These are phyloP conservation scores for Fusarium duplospermum DNA, from an alignment of 2,329 filamentous ascomycete species.

Conservation along the genomic window DNA sequence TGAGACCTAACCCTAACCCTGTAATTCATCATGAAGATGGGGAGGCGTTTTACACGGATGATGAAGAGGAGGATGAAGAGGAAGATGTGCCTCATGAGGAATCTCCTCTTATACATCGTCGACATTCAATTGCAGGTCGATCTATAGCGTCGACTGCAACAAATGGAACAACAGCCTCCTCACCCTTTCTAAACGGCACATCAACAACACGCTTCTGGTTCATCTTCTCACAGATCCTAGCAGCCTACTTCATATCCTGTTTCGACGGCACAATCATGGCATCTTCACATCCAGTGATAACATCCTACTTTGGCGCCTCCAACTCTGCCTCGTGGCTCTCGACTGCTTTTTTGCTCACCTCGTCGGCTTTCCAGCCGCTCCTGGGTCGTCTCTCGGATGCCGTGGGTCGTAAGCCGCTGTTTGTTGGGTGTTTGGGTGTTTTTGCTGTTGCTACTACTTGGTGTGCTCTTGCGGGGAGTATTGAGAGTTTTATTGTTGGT, in stretches of 20 bases:
- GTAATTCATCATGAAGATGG: slow-evolving; percentile 24
- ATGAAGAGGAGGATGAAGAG: slow-evolving; percentile 23
- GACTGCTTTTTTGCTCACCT: slow-evolving; percentile 81
- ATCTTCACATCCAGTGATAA: slow-evolving; percentile 83
- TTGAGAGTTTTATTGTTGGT: slow-evolving; percentile 77
- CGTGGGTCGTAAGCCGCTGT: slow-evolving; percentile 75
- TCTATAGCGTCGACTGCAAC: slow-evolving; percentile 23
- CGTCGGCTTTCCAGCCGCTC: slow-evolving; percentile 80
- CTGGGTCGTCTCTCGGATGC: slow-evolving; percentile 81
- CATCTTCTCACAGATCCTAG: slow-evolving; percentile 69
- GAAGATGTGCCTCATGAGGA: slow-evolving; percentile 35
- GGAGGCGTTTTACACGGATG: slow-evolving; percentile 8
- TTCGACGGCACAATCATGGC: slow-evolving; percentile 88
- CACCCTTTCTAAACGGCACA: slow-evolving; percentile 59
- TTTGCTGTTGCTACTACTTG: slow-evolving; percentile 75
- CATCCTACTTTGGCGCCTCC: slow-evolving; percentile 80
- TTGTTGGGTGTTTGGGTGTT: slow-evolving; percentile 70
- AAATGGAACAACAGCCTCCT: slow-evolving; percentile 16
- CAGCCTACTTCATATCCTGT: slow-evolving; percentile 68
- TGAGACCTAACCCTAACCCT: slow-evolving; percentile 45
- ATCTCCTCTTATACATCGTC: slow-evolving; percentile 42
- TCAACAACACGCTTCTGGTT: slow-evolving; percentile 68
- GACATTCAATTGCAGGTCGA: slow-evolving; percentile 27
- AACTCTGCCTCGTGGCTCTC: slow-evolving; percentile 87
- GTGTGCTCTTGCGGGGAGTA: slow-evolving; percentile 75